Evolutionary conservation across 495 filamentous ascomycete genomes (phyloP).

Genomic region (Tuber magnatum): DNA sequence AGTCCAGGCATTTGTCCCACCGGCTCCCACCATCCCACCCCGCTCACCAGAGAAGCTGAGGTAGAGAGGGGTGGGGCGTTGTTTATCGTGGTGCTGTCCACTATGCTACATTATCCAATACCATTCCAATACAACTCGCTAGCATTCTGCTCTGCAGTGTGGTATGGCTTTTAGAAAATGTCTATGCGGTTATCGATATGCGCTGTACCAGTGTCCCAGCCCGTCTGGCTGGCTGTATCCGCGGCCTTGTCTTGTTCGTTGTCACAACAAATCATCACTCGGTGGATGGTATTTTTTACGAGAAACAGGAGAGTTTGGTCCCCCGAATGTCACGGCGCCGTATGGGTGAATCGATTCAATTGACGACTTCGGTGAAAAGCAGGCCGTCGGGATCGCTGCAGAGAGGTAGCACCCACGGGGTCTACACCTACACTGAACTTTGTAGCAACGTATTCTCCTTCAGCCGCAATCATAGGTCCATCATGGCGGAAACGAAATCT

Average conservation of each 20-base stretch:
- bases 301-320: background rate
- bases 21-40: background rate
- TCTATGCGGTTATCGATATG: too few relatives aligned
- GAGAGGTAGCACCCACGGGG: background rate
- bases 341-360: background rate
- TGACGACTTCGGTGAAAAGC: background rate
- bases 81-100: background rate
- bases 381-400: background rate
- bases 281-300: background rate
- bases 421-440: background rate
- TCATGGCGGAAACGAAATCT: constrained; percentile 29
- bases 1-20: background rate
- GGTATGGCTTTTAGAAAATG: too few relatives aligned
- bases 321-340: background rate
- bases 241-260: background rate
- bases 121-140: background rate
- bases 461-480: constrained; percentile 36
- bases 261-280: background rate
- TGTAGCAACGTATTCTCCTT: background rate
- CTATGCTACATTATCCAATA: background rate
- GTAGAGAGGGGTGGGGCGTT: background rate
- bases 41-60: background rate
- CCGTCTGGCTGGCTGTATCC: background rate
- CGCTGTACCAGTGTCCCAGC: background rate
- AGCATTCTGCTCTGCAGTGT: background rate